Conservation (phyloP, 2,329 filamentous ascomycete species). For the Aureobasidium sp. region DNA sequence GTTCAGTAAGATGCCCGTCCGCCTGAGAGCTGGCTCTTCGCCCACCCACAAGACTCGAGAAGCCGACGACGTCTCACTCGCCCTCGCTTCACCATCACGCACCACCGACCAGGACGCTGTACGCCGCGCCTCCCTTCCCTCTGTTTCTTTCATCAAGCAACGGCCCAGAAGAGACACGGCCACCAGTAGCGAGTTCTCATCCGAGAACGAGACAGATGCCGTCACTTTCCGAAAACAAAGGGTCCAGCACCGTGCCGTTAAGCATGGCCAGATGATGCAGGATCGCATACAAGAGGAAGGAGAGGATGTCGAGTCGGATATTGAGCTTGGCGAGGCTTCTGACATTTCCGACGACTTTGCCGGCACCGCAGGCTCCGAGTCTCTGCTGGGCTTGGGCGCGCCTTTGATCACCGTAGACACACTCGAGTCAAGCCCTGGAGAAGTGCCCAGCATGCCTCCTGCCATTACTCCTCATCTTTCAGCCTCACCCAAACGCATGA, state of each 20-base stretch:
- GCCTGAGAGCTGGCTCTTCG: conserved; percentile 79
- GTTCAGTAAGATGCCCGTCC: conserved; percentile 90
- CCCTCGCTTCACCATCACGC: conserved; percentile 50
- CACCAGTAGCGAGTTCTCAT: conserved; percentile 76
- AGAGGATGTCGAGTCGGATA: conserved; percentile 28
- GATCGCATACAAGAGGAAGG: conserved; percentile 47
- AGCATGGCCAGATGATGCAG: conserved; percentile 46
- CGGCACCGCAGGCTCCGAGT: conserved; percentile 60
- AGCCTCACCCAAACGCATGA: conserved; percentile 39
- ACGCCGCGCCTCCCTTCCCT: conserved; percentile 64
- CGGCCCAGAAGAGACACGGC: conserved; percentile 66
- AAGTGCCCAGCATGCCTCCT: conserved; percentile 37
- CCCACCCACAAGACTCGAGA: conserved; percentile 64
- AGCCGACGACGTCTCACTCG: conserved; percentile 47
- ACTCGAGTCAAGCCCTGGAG: conserved; percentile 14
- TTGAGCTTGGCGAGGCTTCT: conserved; percentile 33
- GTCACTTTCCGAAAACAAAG: conserved; percentile 55
- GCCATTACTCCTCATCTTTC: conserved; percentile 39
- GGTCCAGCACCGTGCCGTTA: conserved; percentile 48
- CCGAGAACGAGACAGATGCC: conserved; percentile 70
- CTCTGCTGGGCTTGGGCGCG: conserved; percentile 60
- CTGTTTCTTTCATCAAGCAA: conserved; percentile 57
- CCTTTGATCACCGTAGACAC: conserved; percentile 20
- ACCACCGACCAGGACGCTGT: conserved; percentile 34
- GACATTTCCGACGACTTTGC: conserved; percentile 52